Conservation (phyloP, 768 basidiomycete species). For the Pisolithus tinctorius region DNA sequence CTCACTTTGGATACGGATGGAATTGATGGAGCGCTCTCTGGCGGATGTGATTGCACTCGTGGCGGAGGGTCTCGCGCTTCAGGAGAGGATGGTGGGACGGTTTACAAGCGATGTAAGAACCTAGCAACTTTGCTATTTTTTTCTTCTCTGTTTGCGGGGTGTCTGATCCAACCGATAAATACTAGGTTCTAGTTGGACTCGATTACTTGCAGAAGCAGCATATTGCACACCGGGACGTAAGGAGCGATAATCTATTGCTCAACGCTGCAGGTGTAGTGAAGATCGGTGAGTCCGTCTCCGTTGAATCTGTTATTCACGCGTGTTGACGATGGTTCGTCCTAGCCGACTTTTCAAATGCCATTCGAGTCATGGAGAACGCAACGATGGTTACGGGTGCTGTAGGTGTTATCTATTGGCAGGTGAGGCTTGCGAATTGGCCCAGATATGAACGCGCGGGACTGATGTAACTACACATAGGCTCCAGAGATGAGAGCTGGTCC, state of each 20-base stretch:
- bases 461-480: constrained; percentile 31
- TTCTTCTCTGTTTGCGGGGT: background rate
- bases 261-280: constrained; percentile 67
- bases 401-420: constrained; percentile 81
- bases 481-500: constrained; percentile 68
- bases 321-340: constrained; percentile 1
- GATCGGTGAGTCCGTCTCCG: constrained; percentile 44
- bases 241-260: constrained; percentile 77
- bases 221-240: constrained; percentile 79
- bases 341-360: constrained; percentile 81
- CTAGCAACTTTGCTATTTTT: background rate
- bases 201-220: constrained; percentile 56
- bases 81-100: constrained; percentile 64
- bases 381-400: constrained; percentile 51
- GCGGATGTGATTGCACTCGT: constrained; percentile 72
- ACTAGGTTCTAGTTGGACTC: constrained; percentile 60
- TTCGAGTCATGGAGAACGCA: constrained; percentile 46
- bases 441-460: background rate
- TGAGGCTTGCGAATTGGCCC: constrained; percentile 16
- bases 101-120: constrained; percentile 70
- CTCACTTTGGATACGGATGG: constrained; percentile 83
- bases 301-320: background rate
- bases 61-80: constrained; percentile 53
- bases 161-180: background rate
- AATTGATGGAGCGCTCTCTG: constrained; percentile 82